phyloP scores from a whole-genome alignment of 768 basidiomycete species.

The Coprinopsis strossmayeri region DNA sequence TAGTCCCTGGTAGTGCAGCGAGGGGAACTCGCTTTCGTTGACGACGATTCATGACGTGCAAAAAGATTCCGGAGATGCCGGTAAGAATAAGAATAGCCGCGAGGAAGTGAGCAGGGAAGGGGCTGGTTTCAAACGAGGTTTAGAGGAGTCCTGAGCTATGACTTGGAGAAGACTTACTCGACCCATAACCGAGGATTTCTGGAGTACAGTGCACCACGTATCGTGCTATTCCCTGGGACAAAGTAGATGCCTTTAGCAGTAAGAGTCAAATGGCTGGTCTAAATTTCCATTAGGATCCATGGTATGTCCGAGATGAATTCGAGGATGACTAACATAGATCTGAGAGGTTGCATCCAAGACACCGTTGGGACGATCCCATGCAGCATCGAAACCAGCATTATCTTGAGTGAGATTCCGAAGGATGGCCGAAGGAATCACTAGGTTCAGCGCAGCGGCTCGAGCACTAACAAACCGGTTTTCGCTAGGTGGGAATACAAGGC shows the following conservation, averaged over 20 bases:
- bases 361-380: constrained; percentile 42
- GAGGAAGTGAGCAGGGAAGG: constrained; percentile 46
- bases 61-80: constrained; percentile 38
- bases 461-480: constrained; percentile 42
- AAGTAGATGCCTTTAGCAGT: constrained; percentile 59
- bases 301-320: background rate
- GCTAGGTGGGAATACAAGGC: constrained; percentile 28
- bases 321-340: constrained; percentile 41
- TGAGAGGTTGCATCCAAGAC: constrained; percentile 45
- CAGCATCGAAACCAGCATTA: constrained; percentile 32
- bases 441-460: constrained; percentile 39
- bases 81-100: constrained; percentile 40
- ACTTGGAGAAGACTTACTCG: constrained; percentile 37
- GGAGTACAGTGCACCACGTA: constrained; percentile 34
- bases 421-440: constrained; percentile 57
- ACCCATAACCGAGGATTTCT: constrained; percentile 46
- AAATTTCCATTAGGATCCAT: background rate
- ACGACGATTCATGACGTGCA: constrained; percentile 42
- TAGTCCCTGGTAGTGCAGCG: constrained; percentile 50
- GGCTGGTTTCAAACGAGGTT: constrained; percentile 24
- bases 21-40: constrained; percentile 45
- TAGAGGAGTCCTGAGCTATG: background rate
- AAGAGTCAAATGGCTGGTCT: constrained; percentile 54
- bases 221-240: constrained; percentile 27
- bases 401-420: constrained; percentile 43